These are phyloP conservation scores for Cephalotrichum gorgonifer DNA, from an alignment of 2,329 filamentous ascomycete species.

Conservation along the genomic window DNA sequence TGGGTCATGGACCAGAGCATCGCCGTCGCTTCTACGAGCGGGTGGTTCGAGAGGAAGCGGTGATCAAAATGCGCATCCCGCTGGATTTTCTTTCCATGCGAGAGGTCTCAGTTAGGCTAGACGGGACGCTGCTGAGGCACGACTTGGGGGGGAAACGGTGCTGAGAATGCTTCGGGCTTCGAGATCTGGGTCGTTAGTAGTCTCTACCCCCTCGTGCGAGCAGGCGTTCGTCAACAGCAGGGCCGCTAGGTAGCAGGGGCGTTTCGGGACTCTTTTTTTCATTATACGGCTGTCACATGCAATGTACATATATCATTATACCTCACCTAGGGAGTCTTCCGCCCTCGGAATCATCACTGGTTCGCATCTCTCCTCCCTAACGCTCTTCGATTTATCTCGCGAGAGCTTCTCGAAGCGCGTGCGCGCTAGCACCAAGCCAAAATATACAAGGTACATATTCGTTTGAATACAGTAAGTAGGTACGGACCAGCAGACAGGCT, in stretches of 20 bases:
- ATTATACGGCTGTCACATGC: not conserved
- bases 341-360: not conserved
- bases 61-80: constrained; percentile 34
- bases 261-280: not conserved
- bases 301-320: not conserved
- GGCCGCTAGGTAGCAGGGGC: not conserved
- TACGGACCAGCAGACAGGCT: too few species aligned
- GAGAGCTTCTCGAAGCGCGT: not conserved
- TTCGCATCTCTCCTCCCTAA: not conserved
- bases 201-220: not conserved
- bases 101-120: not conserved
- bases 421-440: not conserved
- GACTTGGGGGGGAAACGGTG: too few species aligned
- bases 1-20: constrained; percentile 98
- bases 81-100: not conserved
- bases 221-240: not conserved
- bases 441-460: not conserved
- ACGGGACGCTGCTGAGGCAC: not conserved
- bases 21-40: constrained; percentile 76
- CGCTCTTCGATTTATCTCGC: not conserved
- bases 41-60: constrained; percentile 85
- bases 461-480: not conserved
- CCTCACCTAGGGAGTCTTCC: not conserved
- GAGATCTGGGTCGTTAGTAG: too few species aligned
- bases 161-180: too few species aligned